Evolutionary conservation across 2,329 filamentous ascomycete genomes (phyloP), one percentile per base, ranked within the genome.

Genomic region (Trichophyton benhamiae): DNA sequence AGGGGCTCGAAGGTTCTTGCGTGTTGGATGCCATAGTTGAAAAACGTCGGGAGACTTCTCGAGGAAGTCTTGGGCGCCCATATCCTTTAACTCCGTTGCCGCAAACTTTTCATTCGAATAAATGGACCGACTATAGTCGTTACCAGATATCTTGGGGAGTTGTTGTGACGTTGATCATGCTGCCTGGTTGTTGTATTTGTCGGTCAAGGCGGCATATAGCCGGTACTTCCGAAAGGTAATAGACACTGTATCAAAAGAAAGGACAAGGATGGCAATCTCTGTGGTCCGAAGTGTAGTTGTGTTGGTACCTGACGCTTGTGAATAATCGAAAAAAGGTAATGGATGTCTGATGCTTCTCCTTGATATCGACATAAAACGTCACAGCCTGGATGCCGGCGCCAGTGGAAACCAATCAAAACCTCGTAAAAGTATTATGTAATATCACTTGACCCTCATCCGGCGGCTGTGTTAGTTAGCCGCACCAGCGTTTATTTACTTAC

Each of bases 1-100:
- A 76, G 41, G 76, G 76, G 65, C 77, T 79, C 17, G 72, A 68
- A 30, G 70, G 71, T 61, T 72, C 75, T 63, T 72, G 71, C 7
- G 27, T 1, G 36, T 73, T 70, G 44, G 72, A 70, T 65, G 71
- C 70, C 74, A 76, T 77, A 17, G 49, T 36, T 36, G 27, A 55
- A 15, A 13, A 36, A n/a, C 25, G 30, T 55, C 27, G 17, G n/a
- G 25, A n/a, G 25, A 36, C 7, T 36, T 27, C 15, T 17, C 8
- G 52, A 27, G 27, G 13, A 33, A 55, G 8, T 20, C 30, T 4
- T 15, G 33, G 33, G 46, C 13, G 25, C 46, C 46, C 46, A 52
- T 52, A 52, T 11, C 46, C 46, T 52, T 52, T 22, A 55, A 7
- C 5, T 13, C 2, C n/a, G 20, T 17, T 30, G 33, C 30, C 52